Base-by-base conservation (phyloP, 116 monocot species). In the Dioscorea cayenensis region DNA sequence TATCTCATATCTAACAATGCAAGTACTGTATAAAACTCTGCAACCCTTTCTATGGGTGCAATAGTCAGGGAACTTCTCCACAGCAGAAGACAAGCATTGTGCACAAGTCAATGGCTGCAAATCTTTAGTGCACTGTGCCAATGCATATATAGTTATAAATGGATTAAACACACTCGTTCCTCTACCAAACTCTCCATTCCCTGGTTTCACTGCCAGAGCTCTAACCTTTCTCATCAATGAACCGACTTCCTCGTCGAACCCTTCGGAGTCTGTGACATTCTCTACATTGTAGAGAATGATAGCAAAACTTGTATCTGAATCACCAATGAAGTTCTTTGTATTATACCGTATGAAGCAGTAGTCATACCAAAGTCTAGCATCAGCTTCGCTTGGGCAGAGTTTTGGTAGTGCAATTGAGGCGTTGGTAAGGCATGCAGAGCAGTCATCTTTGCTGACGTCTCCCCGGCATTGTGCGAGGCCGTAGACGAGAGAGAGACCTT, bases 261-360 rank as follows among this genome's bases (percentile, higher is more conserved):
- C 62, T 66, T 68, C 70, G 1, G 77, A 69, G 20, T 87, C 52
- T 17, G 80, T 75, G 23, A 72, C 80, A 13, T 76, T 77, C 64
- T 75, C 43, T 1, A 48, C 43, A 75, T 80, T 87, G 64, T 66
- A n/a, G 28, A 71, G 58, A 49, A 83, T 77, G 21, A 66, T 9
- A 21, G 35, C 78, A 22, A 55, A 58, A 18, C 73, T 20, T 0
- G 81, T 78, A 66, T 87, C 87, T 1, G 76, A 14, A 37, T 66
- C 2, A 22, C 87, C 81, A 18, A 71, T 20, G 70, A 87, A 87
- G 70, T 76, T 71, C 18, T 50, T 55, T 27, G 20, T 77, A 58
- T 73, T 63, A 66, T 84, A 87, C 28, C 81, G 84, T 70, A 78
- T 35, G 81, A 87, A 81, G 80, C 87, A 84, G 73, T 77, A 80